phyloP scores from a whole-genome alignment of 2,329 filamentous ascomycete genomes.

The Pseudopithomyces chartarum region DNA sequence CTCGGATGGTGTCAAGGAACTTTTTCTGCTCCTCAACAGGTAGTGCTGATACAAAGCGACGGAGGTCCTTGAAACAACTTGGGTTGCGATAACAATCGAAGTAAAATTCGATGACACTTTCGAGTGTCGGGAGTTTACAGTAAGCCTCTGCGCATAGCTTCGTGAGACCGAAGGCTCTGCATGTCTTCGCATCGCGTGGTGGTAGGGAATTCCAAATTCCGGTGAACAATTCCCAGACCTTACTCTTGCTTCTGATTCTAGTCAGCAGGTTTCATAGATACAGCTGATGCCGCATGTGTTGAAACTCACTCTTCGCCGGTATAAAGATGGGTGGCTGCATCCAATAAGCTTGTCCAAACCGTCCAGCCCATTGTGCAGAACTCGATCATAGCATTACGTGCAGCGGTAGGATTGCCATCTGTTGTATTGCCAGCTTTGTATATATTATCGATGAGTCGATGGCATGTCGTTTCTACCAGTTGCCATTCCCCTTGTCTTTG shows the following conservation, averaged over 20 bases:
- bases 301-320: constrained; percentile 17
- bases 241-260: background rate
- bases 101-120: background rate
- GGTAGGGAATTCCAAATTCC: background rate
- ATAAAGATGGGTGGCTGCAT: constrained; percentile 15
- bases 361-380: constrained; percentile 24
- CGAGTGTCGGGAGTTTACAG: background rate
- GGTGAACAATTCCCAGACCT: background rate
- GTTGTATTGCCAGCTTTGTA: constrained; percentile 1
- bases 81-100: constrained; percentile 26
- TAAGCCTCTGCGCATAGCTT: background rate
- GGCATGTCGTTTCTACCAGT: constrained; percentile 23
- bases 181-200: background rate
- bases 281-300: background rate
- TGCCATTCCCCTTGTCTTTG: constrained; percentile 18
- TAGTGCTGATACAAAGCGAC: constrained; percentile 25
- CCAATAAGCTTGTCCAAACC: constrained; percentile 24
- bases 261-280: background rate
- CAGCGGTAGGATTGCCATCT: background rate
- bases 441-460: constrained; percentile 18
- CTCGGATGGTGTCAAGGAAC: constrained; percentile 23
- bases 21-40: constrained; percentile 13
- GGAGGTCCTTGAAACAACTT: constrained; percentile 36
- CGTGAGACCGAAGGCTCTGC: constrained; percentile 8
- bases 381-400: constrained; percentile 13